These are phyloP conservation scores for Botryotinia narcissicola DNA, from an alignment of 2,329 filamentous ascomycete species.

Conservation along the genomic window DNA sequence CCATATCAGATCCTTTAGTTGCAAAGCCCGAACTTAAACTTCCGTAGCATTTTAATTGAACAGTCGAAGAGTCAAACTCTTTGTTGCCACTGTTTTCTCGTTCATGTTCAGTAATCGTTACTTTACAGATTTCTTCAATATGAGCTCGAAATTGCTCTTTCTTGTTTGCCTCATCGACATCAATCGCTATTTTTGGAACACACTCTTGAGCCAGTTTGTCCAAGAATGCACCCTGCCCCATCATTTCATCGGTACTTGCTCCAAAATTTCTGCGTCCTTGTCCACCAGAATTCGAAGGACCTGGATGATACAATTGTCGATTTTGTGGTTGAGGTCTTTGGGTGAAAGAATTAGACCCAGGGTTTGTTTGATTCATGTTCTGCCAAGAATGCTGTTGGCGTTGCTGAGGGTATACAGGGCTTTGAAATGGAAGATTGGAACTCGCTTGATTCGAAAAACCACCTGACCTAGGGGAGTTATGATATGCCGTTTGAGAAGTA, in stretches of 20 bases:
- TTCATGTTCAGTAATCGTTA: conserved; percentile 56
- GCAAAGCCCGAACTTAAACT: conserved; percentile 84
- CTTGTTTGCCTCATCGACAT: conserved; percentile 57
- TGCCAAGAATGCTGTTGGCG: conserved; percentile 20
- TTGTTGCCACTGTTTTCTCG: conserved; percentile 41
- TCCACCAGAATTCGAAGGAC: conserved; percentile 18
- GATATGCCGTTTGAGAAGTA: conserved; percentile 23
- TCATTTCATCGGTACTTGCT: conserved; percentile 44
- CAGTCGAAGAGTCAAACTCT: conserved; percentile 51
- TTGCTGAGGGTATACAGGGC: background rate
- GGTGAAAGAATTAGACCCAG: background rate
- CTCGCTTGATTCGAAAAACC: conserved; percentile 25
- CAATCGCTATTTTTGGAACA: conserved; percentile 53
- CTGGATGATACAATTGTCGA: conserved; percentile 37
- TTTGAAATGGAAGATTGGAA: conserved; percentile 23
- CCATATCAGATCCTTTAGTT: conserved; percentile 86
- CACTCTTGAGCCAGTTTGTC: conserved; percentile 46
- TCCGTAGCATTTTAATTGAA: conserved; percentile 76
- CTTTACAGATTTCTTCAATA: conserved; percentile 63
- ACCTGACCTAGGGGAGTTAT: conserved; percentile 38
- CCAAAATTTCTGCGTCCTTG: conserved; percentile 26
- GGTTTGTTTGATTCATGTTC: conserved; percentile 15
- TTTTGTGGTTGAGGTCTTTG: conserved; percentile 30
- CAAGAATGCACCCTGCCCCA: conserved; percentile 49
- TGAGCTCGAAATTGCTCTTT: conserved; percentile 68